Base-by-base conservation (phyloP, 192 early-diverging fungal genomes). In the Coemansia sp. region DNA sequence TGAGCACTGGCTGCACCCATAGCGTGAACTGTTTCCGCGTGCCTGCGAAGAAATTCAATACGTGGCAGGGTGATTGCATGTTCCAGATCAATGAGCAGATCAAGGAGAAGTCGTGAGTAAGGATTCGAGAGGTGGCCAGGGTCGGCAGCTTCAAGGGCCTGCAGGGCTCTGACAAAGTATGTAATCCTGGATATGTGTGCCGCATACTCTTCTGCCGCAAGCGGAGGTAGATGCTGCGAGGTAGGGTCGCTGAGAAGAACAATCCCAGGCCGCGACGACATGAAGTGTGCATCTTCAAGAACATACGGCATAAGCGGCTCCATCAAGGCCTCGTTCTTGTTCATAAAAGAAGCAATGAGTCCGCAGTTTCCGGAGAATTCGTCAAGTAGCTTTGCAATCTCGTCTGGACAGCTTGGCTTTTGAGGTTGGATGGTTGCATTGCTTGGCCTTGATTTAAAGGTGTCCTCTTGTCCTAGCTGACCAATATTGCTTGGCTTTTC, bases 21-120 rank as follows among this genome's bases (percentile, higher is more conserved):
- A 5, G 73, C 79, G 13, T 52, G 73, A 8, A 81, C 50, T 5
- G 73, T 76, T 9, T 66, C 61, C 16, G 79, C 73, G 49, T 81
- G 79, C 9, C 48, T 48, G 9, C 79, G 69, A 26, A 81, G 37
- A 48, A 81, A 81, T 23, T 81, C 79, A 6, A 81, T 42, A 12
- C 79, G 56, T 0, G 79, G 79, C 40, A 81, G 64, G 16, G 79
- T 81, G 18, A 81, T 62, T 5, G 45, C 50, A 4, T 50, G 57
- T 50, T 76, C 79, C 43, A 81, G 61, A 56, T 76, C 70, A 43
- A 81, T 19, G 3, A 81, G 64, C 64, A 81, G 63, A 40, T 81
- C 79, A 10, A 81, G 60, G n/a, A 81, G 63, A 63, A 72, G 60
- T 40, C 75, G 74, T 19, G 68, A 67, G 26, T 74, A 70, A 0